phyloP scores from a whole-genome alignment of 225 moss, liverwort and hornwort species.

The Marchantia paleacea region DNA sequence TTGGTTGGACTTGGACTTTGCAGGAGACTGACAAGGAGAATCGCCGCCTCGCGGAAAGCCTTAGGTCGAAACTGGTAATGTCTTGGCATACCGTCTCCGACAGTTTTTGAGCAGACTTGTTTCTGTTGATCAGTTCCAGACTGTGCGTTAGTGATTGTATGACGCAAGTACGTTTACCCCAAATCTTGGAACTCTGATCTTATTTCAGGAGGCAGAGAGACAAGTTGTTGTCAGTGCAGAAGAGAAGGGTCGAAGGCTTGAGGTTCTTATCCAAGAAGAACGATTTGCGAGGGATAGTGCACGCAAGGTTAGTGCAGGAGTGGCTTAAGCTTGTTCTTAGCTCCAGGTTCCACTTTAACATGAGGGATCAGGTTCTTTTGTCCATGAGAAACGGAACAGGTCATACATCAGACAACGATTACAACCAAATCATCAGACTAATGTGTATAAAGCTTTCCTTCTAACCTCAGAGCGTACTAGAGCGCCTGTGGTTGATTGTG shows the following conservation, averaged over 20 bases:
- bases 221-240: slow-evolving; percentile 70
- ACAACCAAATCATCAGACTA: no score
- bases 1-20: slow-evolving; percentile 23
- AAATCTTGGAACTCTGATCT: neutral
- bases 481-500: neutral
- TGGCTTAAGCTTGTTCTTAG: neutral
- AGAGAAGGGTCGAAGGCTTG: slow-evolving; percentile 72
- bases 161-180: neutral
- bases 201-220: slow-evolving; percentile 63
- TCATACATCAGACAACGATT: no score
- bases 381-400: no score
- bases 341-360: no score
- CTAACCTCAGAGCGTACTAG: neutral
- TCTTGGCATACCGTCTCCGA: slow-evolving; percentile 16
- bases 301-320: slow-evolving; percentile 44
- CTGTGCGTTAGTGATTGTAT: neutral
- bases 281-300: slow-evolving; percentile 48
- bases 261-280: slow-evolving; percentile 81
- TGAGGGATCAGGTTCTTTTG: no score
- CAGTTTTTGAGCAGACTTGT: neutral
- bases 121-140: neutral
- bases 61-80: slow-evolving; percentile 75
- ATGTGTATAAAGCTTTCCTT: no score
- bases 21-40: slow-evolving; percentile 87
- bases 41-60: slow-evolving; percentile 73